Conservation (phyloP, 2,329 filamentous ascomycete genomes). For the Aspergillus ochraceus region DNA sequence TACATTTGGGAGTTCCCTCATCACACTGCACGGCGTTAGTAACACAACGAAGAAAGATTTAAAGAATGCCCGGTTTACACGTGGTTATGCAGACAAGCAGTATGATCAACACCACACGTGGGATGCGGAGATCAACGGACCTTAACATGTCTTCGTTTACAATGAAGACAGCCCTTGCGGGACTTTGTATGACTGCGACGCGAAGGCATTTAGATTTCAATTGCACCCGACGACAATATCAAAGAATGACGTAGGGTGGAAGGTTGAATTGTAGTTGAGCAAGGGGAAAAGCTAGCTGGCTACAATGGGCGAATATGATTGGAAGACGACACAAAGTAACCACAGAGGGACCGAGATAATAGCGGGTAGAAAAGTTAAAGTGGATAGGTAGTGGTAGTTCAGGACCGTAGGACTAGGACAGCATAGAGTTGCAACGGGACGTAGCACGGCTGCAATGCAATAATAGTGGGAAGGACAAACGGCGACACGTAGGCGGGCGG, state of each 20-base stretch:
- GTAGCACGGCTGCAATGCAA: not conserved
- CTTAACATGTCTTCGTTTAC: conserved; percentile 42
- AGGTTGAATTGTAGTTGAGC: not conserved
- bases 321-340: not conserved
- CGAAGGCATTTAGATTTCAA: conserved; percentile 25
- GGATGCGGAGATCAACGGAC: conserved; percentile 19
- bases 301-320: not conserved
- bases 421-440: not conserved
- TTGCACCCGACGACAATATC: not conserved
- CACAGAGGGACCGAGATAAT: not conserved
- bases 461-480: too few species aligned
- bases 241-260: conserved; percentile 1
- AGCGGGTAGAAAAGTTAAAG: not conserved
- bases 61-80: not conserved
- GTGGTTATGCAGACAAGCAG: not conserved
- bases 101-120: conserved; percentile 5
- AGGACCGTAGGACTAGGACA: not conserved
- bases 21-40: conserved; percentile 32
- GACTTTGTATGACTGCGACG: conserved; percentile 41
- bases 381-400: not conserved
- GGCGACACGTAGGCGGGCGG: too few species aligned
- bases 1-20: conserved; percentile 37
- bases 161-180: conserved; percentile 41
- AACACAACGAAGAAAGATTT: not conserved
- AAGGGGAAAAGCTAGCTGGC: not conserved